Evolutionary conservation across 1,284 basidiomycete genomes (phyloP), one percentile per base, ranked within the genome.

Genomic region (Cryptococcus floricola): DNA sequence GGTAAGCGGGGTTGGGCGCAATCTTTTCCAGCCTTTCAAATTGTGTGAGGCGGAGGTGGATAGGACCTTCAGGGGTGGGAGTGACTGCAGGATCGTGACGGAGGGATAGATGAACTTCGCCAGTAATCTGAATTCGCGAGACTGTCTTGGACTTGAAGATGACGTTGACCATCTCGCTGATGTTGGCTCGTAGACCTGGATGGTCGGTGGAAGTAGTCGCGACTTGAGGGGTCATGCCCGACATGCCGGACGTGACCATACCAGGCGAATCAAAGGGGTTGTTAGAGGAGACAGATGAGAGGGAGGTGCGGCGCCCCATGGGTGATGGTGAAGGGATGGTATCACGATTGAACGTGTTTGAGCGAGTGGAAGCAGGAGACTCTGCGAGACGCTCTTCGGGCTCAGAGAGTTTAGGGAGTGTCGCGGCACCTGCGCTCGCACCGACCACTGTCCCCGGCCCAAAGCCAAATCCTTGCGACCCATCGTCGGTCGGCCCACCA

Each of bases 121-220:
- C 82, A 5, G 76, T 78, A 48, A 82, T 74, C 71, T 80, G 76
- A 4, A 80, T 72, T n/a, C 76, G 70, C 18, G 67, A 58, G 8
- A 80, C 68, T 25, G 73, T 66, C 14, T 77, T 76, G 6, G 59
- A 64, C 45, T 71, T 71, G 57, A 79, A 74, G 37, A 80, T 70
- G 4, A 79, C 81, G 58, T 81, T 80, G 57, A 82, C 76, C 2
- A 79, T 78, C 67, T 83, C 81, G 41, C 69, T 72, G 38, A 83
- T 67, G 50, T 70, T 73, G 1, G 78, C 78, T 6, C 75, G 66
- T 7, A 81, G 60, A 19, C 78, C 79, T 0, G 61, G 60, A 19
- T 61, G 58, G 39, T 41, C 49, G 5, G 60, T 57, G 13, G 58
- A 28, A 12, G 52, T 42, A 9, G 48, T 43, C 5, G 39, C 47